Base-by-base conservation (phyloP, 768 basidiomycete genomes). In the Lentinus brumalis region DNA sequence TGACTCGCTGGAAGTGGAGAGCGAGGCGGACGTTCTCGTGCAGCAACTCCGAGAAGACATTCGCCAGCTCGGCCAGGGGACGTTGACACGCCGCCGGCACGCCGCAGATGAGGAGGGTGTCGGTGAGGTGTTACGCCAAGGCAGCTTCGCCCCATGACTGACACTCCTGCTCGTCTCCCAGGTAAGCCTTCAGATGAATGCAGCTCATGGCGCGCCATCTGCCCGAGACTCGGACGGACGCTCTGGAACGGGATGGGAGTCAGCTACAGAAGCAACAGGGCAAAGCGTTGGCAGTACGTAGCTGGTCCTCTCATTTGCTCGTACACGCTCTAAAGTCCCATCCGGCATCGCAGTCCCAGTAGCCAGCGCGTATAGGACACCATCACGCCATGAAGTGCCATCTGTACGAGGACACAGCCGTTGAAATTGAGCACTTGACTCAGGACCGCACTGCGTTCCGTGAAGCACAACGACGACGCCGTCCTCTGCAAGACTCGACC, bases 401-500 rank as follows among this genome's bases (percentile, higher is more conserved):
- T 51, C 47, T 65, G 56, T 1, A 59, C 42, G 4, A 61, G 11
- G 18, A 65, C 12, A n/a, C n/a, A n/a, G n/a, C n/a, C n/a, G n/a
- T n/a, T n/a, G n/a, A n/a, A n/a, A n/a, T n/a, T n/a, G n/a, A n/a
- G n/a, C n/a, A n/a, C n/a, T n/a, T n/a, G n/a, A n/a, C n/a, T n/a
- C n/a, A n/a, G n/a, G n/a, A n/a, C n/a, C n/a, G n/a, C n/a, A n/a
- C n/a, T n/a, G n/a, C n/a, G n/a, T n/a, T n/a, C n/a, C n/a, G n/a
- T n/a, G n/a, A n/a, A n/a, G n/a, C n/a, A n/a, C n/a, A n/a, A n/a
- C n/a, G n/a, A n/a, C n/a, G n/a, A n/a, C n/a, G n/a, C n/a, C n/a
- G n/a, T n/a, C n/a, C n/a, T 31, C 64, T 79, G 12, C 76, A 78
- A 60, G 80, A 80, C 5, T 75, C 79, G 10, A 75, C 79, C 0